Percentiles rank a stretch among this genome's conserved stretches.
Conservation (phyloP, 1,284 basidiomycete genomes). For the Ustilago curta region DNA sequence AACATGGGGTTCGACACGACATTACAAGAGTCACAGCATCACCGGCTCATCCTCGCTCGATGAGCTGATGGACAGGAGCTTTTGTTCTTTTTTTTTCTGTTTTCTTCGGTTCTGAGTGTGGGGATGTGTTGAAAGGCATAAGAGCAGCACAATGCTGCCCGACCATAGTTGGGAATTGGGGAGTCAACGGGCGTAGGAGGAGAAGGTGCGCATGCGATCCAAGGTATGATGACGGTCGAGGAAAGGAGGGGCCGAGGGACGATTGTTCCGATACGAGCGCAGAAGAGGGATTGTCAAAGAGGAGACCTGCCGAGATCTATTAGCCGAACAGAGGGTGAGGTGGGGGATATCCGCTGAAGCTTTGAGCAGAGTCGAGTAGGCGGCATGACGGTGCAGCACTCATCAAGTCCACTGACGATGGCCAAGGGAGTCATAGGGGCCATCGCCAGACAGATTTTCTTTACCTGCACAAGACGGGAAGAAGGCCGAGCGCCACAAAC, state of each 20-base stretch:
- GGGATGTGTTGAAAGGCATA: constrained; percentile 5
- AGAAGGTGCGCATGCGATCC: constrained; percentile 18
- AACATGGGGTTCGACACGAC: constrained; percentile 10
- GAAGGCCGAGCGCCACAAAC: constrained; percentile 20
- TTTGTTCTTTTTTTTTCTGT: constrained; percentile 4
- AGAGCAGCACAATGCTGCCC: constrained; percentile 15
- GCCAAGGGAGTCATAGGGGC: constrained; percentile 14
- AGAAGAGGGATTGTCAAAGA: constrained; percentile 21
- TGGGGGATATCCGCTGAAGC: constrained; percentile 31
- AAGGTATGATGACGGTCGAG: constrained; percentile 4
- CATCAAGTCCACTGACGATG: constrained; percentile 17
- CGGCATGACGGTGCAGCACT: neutral
- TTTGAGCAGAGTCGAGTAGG: constrained; percentile 9
- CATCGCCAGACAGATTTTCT: constrained; percentile 11
- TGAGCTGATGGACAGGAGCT: constrained; percentile 3
- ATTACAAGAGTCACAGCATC: constrained; percentile 3
- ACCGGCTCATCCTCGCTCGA: constrained; percentile 8
- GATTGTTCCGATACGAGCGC: constrained; percentile 9
- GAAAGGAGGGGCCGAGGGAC: constrained; percentile 1
- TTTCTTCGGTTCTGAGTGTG: neutral
- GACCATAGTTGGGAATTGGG: constrained; percentile 12
- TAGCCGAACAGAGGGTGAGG: constrained; percentile 18
- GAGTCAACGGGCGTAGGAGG: neutral
- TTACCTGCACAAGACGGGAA: constrained; percentile 2
- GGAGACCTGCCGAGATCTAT: constrained; percentile 37